A percentile compares a stretch with the other conserved stretches of the same genome.
phyloP scores from a whole-genome alignment of 2,329 filamentous ascomycete species.

The Parascedosporium putredinis region DNA sequence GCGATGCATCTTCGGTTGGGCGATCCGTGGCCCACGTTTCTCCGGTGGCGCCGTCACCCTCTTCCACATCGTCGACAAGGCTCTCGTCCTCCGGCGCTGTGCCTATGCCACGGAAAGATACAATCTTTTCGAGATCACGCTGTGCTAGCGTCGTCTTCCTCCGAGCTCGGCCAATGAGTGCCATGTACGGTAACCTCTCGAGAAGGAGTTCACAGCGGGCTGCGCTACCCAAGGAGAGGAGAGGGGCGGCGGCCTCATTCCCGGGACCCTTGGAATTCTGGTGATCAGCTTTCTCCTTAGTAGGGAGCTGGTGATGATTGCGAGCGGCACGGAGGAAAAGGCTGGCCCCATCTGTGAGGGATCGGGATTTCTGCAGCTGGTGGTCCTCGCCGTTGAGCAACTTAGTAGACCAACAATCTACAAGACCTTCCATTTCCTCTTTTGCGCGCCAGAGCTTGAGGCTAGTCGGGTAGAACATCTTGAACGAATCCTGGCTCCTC shows the following conservation, averaged over 20 bases:
- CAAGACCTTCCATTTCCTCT: constrained; percentile 67
- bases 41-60: constrained; percentile 24
- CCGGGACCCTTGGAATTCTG: not conserved
- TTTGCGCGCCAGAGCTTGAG: constrained; percentile 73
- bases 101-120: constrained; percentile 51
- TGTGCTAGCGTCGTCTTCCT: constrained; percentile 28
- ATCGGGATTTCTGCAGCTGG: constrained; percentile 19
- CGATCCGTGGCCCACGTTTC: constrained; percentile 54
- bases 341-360: constrained; percentile 34
- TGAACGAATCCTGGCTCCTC: constrained; percentile 50
- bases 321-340: constrained; percentile 36
- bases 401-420: constrained; percentile 58
- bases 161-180: constrained; percentile 46
- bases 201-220: constrained; percentile 67
- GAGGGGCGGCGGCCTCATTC: constrained; percentile 19
- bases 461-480: constrained; percentile 87
- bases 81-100: constrained; percentile 33
- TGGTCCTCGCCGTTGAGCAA: constrained; percentile 44
- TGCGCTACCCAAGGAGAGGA: constrained; percentile 52
- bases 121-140: constrained; percentile 56
- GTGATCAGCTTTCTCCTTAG: constrained; percentile 11
- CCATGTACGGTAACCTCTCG: constrained; percentile 79
- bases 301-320: constrained; percentile 14
- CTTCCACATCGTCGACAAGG: constrained; percentile 33
- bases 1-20: constrained; percentile 42